Evolutionary conservation across 164 flowering plant genomes (phyloP).

Genomic region (Warburgia ugandensis): DNA sequence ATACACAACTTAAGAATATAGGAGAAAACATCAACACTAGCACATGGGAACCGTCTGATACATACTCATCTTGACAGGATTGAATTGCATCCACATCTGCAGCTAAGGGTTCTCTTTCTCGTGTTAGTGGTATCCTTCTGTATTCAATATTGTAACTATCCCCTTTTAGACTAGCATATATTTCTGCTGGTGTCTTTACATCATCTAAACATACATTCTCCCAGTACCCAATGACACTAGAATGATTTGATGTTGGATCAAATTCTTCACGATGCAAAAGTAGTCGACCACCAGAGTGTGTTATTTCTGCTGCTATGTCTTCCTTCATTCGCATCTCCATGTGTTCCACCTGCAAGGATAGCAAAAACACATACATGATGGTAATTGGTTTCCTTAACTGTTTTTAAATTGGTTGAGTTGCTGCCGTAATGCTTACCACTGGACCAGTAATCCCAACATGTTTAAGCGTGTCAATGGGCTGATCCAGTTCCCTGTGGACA

Average conservation of each 20-base stretch:
- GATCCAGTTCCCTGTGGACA: constrained; percentile 87
- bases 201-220: constrained; percentile 76
- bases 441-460: constrained; percentile 93
- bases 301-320: constrained; percentile 75
- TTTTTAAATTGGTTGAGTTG: not conserved
- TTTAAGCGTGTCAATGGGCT: constrained; percentile 91
- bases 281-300: constrained; percentile 71
- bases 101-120: constrained; percentile 87
- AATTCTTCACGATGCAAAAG: constrained; percentile 94
- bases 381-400: not conserved
- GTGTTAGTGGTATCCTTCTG: constrained; percentile 75
- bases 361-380: not conserved
- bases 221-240: constrained; percentile 87
- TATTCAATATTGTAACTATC: constrained; percentile 64
- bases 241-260: constrained; percentile 54
- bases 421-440: constrained; percentile 39
- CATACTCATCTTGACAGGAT: constrained; percentile 31
- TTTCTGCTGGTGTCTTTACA: constrained; percentile 89
- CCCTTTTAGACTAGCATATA: constrained; percentile 50
- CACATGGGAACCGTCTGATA: constrained; percentile 1
- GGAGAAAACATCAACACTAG: not conserved
- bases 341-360: constrained; percentile 67
- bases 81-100: constrained; percentile 92
- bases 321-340: constrained; percentile 90
- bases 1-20: not conserved